These are phyloP conservation scores for Colletotrichum sp. DNA, from an alignment of 2,329 filamentous ascomycete genomes.

Conservation along the genomic window DNA sequence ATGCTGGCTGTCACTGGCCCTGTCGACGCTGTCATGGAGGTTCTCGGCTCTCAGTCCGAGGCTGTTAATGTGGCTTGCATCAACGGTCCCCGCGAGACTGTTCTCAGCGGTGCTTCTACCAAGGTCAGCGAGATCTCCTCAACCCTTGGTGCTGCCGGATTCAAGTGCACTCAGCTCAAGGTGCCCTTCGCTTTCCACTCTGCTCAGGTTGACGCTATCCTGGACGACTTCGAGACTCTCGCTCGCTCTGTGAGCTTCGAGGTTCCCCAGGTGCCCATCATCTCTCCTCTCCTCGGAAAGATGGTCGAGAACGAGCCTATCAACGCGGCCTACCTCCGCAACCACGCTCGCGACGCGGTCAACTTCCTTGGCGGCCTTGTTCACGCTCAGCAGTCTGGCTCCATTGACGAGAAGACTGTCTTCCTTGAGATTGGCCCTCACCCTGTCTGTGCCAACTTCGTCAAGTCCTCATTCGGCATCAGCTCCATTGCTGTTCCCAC, in stretches of 20 bases:
- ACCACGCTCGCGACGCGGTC: slow-evolving; percentile 68
- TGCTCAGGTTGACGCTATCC: slow-evolving; percentile 57
- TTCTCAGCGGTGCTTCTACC: slow-evolving; percentile 58
- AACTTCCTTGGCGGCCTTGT: slow-evolving; percentile 67
- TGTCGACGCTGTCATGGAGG: slow-evolving; percentile 57
- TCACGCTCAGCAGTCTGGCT: slow-evolving; percentile 54
- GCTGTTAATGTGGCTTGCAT: slow-evolving; percentile 69
- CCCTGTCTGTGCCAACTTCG: slow-evolving; percentile 70
- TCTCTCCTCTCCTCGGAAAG: slow-evolving; percentile 69
- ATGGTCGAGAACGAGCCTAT: slow-evolving; percentile 57
- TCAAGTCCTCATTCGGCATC: slow-evolving; percentile 61
- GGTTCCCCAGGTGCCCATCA: slow-evolving; percentile 60
- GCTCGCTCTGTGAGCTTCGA: slow-evolving; percentile 42
- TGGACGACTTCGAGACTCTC: slow-evolving; percentile 61
- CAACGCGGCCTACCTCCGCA: slow-evolving; percentile 62
- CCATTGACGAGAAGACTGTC: slow-evolving; percentile 66
- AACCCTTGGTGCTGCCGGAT: slow-evolving; percentile 32
- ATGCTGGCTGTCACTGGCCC: slow-evolving; percentile 57
- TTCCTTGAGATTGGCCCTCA: slow-evolving; percentile 76
- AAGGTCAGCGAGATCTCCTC: slow-evolving; percentile 50
- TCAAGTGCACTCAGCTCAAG: slow-evolving; percentile 51
- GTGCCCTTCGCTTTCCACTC: slow-evolving; percentile 62
- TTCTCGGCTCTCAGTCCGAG: slow-evolving; percentile 46
- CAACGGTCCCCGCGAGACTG: slow-evolving; percentile 77
- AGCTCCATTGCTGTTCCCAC: slow-evolving; percentile 60